A percentile compares a stretch with the other conserved stretches of the same genome.
Evolutionary conservation across 106 monocot species (phyloP).

Genomic region (Narthecium ossifragum): DNA sequence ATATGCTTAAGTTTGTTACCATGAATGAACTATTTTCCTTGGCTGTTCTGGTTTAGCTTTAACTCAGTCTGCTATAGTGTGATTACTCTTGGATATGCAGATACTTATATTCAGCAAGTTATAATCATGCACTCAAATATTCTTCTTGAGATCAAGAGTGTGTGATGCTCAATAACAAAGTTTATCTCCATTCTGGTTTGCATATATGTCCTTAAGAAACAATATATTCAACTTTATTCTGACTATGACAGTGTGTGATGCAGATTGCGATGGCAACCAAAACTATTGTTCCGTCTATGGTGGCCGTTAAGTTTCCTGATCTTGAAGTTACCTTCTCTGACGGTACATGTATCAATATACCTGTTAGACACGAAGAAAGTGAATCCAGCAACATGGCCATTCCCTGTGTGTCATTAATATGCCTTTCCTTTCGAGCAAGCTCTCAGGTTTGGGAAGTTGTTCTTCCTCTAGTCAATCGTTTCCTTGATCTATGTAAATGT

Average conservation of each 20-base stretch:
- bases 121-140: no score
- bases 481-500: not conserved
- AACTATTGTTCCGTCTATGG: conserved; percentile 57
- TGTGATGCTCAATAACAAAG: no score
- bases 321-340: conserved; percentile 52
- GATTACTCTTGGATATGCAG: not conserved
- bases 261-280: conserved; percentile 89
- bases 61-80: not conserved
- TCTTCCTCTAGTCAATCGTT: not conserved
- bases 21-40: no score
- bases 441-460: conserved; percentile 53
- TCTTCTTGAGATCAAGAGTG: no score
- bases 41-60: not conserved
- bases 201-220: no score
- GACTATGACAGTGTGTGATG: no score
- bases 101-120: not conserved
- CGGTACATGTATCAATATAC: conserved; percentile 45
- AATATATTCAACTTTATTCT: no score
- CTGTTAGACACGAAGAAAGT: conserved; percentile 25
- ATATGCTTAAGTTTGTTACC: no score
- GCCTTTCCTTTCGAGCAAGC: conserved; percentile 92
- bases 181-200: no score
- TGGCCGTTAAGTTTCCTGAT: conserved; percentile 73
- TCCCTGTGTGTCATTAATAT: conserved; percentile 52
- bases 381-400: conserved; percentile 2